phyloP scores from a whole-genome alignment of 176 grass and related monocot species.

The Avena insularis region DNA sequence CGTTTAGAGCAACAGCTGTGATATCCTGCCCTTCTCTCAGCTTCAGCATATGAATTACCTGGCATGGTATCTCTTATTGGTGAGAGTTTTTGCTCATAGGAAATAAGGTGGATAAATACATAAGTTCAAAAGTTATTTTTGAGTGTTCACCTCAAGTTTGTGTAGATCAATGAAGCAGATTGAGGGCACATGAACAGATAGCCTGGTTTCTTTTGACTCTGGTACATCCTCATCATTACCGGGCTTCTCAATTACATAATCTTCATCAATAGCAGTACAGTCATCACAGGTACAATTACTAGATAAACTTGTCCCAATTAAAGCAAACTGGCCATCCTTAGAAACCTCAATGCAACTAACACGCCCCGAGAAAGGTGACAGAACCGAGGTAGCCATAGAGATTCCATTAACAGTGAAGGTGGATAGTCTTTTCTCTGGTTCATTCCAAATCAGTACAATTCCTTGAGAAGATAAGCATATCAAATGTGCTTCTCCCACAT shows the following conservation, averaged over 20 bases:
- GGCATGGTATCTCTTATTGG: conserved; percentile 26
- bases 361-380: conserved; percentile 70
- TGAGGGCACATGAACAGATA: conserved; percentile 73
- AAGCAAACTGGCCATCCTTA: conserved; percentile 79
- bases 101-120: conserved; percentile 21
- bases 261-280: conserved; percentile 28
- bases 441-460: conserved; percentile 89
- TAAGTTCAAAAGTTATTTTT: conserved; percentile 17
- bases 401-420: conserved; percentile 95
- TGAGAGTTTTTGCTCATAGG: conserved; percentile 38
- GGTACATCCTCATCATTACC: conserved; percentile 29
- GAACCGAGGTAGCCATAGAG: conserved; percentile 52
- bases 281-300: conserved; percentile 44
- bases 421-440: conserved; percentile 68
- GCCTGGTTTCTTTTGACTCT: conserved; percentile 44
- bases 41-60: conserved; percentile 81
- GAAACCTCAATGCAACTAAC: conserved; percentile 92
- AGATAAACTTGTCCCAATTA: conserved; percentile 64
- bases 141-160: conserved; percentile 78
- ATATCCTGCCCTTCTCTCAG: conserved; percentile 74
- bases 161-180: conserved; percentile 91
- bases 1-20: conserved; percentile 74
- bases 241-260: conserved; percentile 43
- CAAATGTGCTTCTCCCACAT: conserved; percentile 61
- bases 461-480: conserved; percentile 87